These are phyloP conservation scores for Globisporangium spinosum DNA, from an alignment of 352 stramenopile genomes.

Conservation along the genomic window DNA sequence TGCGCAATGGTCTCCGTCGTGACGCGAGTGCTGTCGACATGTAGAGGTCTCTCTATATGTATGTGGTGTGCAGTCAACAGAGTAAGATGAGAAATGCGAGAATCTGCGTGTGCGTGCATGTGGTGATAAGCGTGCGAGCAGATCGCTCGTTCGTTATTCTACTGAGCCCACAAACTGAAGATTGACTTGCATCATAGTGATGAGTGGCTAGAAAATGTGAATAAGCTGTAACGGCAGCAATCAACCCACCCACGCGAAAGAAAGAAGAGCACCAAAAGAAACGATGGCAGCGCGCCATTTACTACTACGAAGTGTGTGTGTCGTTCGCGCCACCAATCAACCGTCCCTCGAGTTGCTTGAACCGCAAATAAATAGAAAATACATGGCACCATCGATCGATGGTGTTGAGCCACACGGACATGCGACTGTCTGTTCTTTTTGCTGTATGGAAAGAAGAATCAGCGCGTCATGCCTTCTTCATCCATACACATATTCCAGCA, in stretches of 20 bases:
- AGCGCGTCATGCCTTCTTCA: too few relatives aligned
- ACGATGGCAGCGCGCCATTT: not conserved
- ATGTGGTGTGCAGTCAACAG: not conserved
- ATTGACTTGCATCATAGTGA: not conserved
- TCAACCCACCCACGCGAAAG: not conserved
- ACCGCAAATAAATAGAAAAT: too few relatives aligned
- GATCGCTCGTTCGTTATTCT: not conserved
- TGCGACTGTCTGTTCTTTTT: too few relatives aligned
- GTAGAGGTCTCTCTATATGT: not conserved
- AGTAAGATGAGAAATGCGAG: conserved; percentile 1
- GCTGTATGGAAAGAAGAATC: too few relatives aligned
- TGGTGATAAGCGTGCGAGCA: not conserved
- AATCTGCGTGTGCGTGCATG: not conserved
- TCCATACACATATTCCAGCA: too few relatives aligned
- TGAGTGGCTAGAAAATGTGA: not conserved
- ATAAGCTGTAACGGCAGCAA: not conserved
- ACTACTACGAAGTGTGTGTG: too few relatives aligned
- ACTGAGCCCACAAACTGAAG: not conserved
- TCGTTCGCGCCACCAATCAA: not conserved
- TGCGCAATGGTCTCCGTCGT: not conserved
- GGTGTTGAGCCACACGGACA: too few relatives aligned
- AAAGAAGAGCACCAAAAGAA: conserved; percentile 1
- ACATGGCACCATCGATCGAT: too few relatives aligned
- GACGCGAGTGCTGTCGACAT: not conserved
- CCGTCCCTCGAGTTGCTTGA: too few relatives aligned